phyloP scores from a whole-genome alignment of 2,329 filamentous ascomycete species.

The Colletotrichum sp. region DNA sequence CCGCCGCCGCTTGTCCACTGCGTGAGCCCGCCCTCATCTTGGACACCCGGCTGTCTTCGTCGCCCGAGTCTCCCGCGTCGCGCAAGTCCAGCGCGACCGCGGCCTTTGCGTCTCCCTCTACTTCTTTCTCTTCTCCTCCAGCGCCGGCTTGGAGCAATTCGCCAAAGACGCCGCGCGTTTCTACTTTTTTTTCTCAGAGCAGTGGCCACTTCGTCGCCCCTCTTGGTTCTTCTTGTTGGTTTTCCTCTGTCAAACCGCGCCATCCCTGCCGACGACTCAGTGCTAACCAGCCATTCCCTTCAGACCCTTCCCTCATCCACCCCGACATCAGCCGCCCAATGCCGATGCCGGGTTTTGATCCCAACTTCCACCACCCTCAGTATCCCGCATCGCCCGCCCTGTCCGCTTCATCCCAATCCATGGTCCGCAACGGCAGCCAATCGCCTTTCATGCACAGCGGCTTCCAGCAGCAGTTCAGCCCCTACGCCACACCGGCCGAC shows the following conservation, averaged over 20 bases:
- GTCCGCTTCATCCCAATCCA: conserved; percentile 57
- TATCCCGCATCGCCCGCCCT: conserved; percentile 70
- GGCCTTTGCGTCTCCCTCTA: conserved; percentile 34
- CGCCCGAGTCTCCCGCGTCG: conserved; percentile 30
- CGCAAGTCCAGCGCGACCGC: conserved; percentile 30
- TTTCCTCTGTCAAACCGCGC: conserved; percentile 40
- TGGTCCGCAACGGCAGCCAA: conserved; percentile 59
- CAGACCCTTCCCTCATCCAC: conserved; percentile 64
- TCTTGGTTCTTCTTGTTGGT: conserved; percentile 57
- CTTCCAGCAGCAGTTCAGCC: conserved; percentile 60
- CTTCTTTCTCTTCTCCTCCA: conserved; percentile 36
- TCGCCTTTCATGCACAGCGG: conserved; percentile 71
- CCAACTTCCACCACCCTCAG: conserved; percentile 49
- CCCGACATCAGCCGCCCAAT: conserved; percentile 56
- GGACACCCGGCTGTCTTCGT: conserved; percentile 30
- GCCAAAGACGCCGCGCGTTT: conserved; percentile 31
- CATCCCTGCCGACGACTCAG: conserved; percentile 19
- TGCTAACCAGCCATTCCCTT: conserved; percentile 39
- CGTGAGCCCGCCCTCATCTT: conserved; percentile 27
- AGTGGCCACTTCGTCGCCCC: conserved; percentile 58
- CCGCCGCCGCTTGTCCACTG: conserved; percentile 21
- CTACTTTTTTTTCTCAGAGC: conserved; percentile 58
- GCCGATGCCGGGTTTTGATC: conserved; percentile 55
- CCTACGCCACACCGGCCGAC: conserved; percentile 53
- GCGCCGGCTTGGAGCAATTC: conserved; percentile 32